Evolutionary conservation across 331 rosid species (phyloP), one percentile per base, ranked within the genome.

Genomic region (Pyrus hybrid): DNA sequence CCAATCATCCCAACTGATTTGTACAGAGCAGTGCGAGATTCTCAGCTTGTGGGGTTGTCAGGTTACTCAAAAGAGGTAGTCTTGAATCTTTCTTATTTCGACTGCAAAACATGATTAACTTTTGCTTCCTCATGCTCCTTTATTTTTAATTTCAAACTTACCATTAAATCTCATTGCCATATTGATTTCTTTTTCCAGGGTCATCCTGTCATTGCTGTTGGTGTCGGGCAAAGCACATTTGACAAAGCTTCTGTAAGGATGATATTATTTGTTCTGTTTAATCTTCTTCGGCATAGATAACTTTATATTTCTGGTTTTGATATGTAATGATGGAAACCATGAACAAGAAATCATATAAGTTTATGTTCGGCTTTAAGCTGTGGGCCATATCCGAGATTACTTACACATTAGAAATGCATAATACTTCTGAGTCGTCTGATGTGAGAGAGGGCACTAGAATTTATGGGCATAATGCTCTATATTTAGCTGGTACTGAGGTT

Each of bases 21-120:
- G 85, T 94, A 89, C 81, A 85, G 85, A 83, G 80, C 68, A 5
- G 80, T 92, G 21, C 87, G 97, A 71, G 97, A 89, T 56, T 88
- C 97, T 79, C 86, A 94, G 12, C 95, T 92, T 66, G 43, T 87
- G 67, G 99, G 99, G 64, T 58, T 94, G 85, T 87, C 97, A 79
- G 97, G 99, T 78, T 94, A 89, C 93, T 79, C 99, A 23, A 92
- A 85, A 63, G 96, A 94, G 99, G 99, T 94, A 86, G n/a, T 72
- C 62, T 16, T 37, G 43, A 61, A 18, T 23, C 2, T 33, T 62
- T 73, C 21, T 25, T 73, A 14, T 43, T 73, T 26, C 14, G 45
- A 33, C 68, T 43, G 70, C 29, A 62, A 62, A 23, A 37, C 37
- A 22, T 60, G 23, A 37, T 60, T 73, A 22, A 8, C 21, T 20